Evolutionary conservation across 2,329 filamentous ascomycete genomes (phyloP).

Genomic region (Colletotrichum sidae): DNA sequence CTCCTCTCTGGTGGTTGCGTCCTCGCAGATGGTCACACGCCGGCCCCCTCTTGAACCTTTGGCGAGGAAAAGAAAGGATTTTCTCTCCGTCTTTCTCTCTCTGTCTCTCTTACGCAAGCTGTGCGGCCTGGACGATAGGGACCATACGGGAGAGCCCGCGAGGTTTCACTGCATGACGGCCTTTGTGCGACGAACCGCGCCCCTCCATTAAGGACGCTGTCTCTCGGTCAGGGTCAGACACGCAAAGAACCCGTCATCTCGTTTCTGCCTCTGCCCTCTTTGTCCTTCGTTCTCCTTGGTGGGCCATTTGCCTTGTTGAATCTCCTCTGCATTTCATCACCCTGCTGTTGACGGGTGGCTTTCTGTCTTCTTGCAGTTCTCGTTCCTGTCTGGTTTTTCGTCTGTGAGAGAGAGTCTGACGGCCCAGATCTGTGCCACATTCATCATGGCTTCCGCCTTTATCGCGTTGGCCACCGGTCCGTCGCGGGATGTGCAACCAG

Average conservation of each 20-base stretch:
- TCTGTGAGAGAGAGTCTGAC: too few species aligned
- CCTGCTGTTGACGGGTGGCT: too few species aligned
- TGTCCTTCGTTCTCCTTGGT: too few species aligned
- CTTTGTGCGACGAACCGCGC: conserved; percentile 7
- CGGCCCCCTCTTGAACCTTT: not conserved
- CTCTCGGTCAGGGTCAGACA: conserved; percentile 15
- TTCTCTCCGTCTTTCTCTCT: not conserved
- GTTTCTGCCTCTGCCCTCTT: not conserved
- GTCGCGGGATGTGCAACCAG: too few species aligned
- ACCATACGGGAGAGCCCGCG: conserved; percentile 14
- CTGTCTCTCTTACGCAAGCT: too few species aligned
- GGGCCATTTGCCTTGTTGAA: too few species aligned
- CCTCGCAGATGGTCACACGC: not conserved
- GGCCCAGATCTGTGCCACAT: too few species aligned
- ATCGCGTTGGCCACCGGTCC: too few species aligned
- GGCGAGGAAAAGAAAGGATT: not conserved
- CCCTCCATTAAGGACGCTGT: conserved; percentile 6
- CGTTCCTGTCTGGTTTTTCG: too few species aligned
- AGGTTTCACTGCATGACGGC: conserved; percentile 18
- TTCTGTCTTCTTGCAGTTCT: too few species aligned
- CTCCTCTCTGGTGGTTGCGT: conserved; percentile 6
- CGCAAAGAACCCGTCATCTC: not conserved
- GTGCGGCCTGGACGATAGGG: not conserved
- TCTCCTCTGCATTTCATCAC: too few species aligned
- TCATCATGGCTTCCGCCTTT: too few species aligned